phyloP scores from a whole-genome alignment of 331 rosid species.

The Malus hybrid region DNA sequence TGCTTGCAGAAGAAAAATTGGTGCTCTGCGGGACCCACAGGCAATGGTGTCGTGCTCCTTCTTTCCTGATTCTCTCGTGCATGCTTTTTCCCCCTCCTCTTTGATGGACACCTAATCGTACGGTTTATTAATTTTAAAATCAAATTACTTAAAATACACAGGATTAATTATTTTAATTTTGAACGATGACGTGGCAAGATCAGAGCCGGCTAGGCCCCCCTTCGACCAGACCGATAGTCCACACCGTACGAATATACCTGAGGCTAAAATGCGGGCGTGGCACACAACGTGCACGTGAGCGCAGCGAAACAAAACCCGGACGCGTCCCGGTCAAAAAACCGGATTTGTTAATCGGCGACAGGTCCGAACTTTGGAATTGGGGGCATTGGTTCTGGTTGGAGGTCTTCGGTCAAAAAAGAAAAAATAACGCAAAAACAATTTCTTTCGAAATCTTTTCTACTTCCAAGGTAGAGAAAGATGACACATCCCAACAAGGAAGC shows the following conservation, averaged over 20 bases:
- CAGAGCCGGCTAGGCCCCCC: neutral
- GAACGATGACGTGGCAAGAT: slow-evolving; percentile 4
- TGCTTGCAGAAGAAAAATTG: neutral
- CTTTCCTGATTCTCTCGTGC: neutral
- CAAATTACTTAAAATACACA: too few relatives aligned
- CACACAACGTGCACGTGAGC: too few relatives aligned
- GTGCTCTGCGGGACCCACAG: neutral
- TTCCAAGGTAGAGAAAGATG: too few relatives aligned
- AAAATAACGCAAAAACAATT: slow-evolving; percentile 8
- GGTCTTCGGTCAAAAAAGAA: slow-evolving; percentile 38
- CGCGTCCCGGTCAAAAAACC: slow-evolving; percentile 40
- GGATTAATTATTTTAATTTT: neutral
- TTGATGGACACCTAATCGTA: neutral
- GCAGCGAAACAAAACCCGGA: slow-evolving; percentile 77
- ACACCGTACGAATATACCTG: too few relatives aligned
- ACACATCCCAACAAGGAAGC: too few relatives aligned
- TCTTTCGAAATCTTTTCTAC: too few relatives aligned
- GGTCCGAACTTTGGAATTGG: slow-evolving; percentile 57
- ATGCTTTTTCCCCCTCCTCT: neutral
- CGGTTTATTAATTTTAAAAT: too few relatives aligned
- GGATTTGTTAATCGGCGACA: slow-evolving; percentile 55
- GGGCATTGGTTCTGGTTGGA: slow-evolving; percentile 41
- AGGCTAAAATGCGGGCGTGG: too few relatives aligned
- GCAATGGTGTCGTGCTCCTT: neutral
- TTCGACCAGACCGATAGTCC: neutral